Evolutionary conservation across 331 rosid genomes (phyloP), one percentile per base, ranked within the genome.

Genomic region (Pyrus hybrid): DNA sequence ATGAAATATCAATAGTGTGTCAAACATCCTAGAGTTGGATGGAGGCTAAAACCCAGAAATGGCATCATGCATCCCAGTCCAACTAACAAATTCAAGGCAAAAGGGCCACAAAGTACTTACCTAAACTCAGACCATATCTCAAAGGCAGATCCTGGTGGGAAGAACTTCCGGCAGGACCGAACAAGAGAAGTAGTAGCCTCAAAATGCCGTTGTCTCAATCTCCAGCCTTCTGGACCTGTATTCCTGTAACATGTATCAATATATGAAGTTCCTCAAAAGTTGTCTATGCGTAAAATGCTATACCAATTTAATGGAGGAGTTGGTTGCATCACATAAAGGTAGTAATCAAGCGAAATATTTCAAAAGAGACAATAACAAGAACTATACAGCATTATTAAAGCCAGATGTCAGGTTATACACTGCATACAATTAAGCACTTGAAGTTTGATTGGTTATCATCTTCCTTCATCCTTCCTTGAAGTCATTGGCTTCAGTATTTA

Each of bases 201-300:
- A 72, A 92, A 95, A 83, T 95, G 99, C 0, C 96, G 87, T 60
- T 95, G 99, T 75, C 92, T 90, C 76, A 95, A 70, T 83, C 97
- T 92, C 99, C 99, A 95, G 17, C 99, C 99, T 84, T 95, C 99
- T 49, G 99, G 99, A 67, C 99, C 99, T 60, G 99, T 89, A 85
- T 79, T 92, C 86, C 99, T 95, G 86, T 70, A 84, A 81, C 49
- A 82, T 23, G 51, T 43, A 64, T 61, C 82, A 66, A 83, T 68
- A 71, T 21, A 35, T 54, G 63, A 58, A 51, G 68, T 73, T 79
- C 37, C 32, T 67, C 57, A 49, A 66, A 67, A 35, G 77, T 21
- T 9, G 8, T 17, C 25, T 32, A 43, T 37, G 4, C 43, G 1
- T 37, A 37, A 37, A 37, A 37, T 41, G 30, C 21, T 68, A 58